These are phyloP conservation scores for Aplosporella prunicola DNA, from an alignment of 2,329 filamentous ascomycete genomes.

Conservation along the genomic window DNA sequence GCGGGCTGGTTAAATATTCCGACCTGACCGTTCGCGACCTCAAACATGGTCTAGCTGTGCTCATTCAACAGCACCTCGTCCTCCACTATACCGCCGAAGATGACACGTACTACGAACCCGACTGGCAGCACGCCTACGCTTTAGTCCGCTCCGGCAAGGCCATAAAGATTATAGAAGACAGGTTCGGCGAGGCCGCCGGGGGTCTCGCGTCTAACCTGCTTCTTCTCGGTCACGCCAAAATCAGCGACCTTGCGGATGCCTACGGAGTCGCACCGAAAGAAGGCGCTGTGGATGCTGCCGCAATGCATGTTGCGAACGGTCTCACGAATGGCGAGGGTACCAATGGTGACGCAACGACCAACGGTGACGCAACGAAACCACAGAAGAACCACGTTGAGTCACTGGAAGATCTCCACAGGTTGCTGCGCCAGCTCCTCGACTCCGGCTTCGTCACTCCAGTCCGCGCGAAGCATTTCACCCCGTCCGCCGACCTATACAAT, in stretches of 20 bases:
- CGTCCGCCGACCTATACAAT: constrained; percentile 45
- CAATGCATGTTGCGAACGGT: constrained; percentile 10
- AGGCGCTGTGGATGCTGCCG: constrained; percentile 14
- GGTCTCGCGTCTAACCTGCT: constrained; percentile 67
- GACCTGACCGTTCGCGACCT: constrained; percentile 65
- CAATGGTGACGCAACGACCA: constrained; percentile 14
- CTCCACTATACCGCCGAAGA: constrained; percentile 59
- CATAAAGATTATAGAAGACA: constrained; percentile 61
- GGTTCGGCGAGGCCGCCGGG: constrained; percentile 65
- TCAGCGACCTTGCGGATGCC: constrained; percentile 59
- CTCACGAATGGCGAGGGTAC: constrained; percentile 16
- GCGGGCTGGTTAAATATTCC: constrained; percentile 62
- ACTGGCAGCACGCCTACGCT: constrained; percentile 70
- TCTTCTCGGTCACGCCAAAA: constrained; percentile 65
- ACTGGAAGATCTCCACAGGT: constrained; percentile 32
- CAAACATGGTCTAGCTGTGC: constrained; percentile 69
- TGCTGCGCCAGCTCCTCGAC: constrained; percentile 45
- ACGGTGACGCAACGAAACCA: constrained; percentile 12
- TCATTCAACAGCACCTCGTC: constrained; percentile 81
- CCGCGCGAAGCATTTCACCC: constrained; percentile 36
- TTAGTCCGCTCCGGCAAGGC: constrained; percentile 76
- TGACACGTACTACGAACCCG: constrained; percentile 73
- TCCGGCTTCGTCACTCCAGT: constrained; percentile 61
- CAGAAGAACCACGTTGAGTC: constrained; percentile 26
- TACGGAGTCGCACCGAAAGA: constrained; percentile 39